phyloP scores from a whole-genome alignment of 202 grass and related monocot species.

The Saccharum hybrid region DNA sequence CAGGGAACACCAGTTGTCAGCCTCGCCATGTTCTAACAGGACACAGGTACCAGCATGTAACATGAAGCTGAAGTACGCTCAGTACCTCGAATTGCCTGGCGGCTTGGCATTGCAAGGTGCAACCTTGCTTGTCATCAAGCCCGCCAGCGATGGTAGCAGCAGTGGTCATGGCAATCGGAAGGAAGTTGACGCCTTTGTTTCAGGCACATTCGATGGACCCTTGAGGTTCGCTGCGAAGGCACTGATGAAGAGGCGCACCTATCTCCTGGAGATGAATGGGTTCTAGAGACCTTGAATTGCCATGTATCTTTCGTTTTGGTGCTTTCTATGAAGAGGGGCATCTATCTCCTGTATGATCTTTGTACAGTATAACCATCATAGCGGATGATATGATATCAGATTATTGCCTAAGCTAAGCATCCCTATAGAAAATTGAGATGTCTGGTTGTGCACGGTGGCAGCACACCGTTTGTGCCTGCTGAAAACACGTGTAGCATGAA shows the following conservation, averaged over 20 bases:
- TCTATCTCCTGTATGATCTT: not conserved
- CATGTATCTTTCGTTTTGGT: not conserved
- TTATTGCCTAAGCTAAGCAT: not conserved
- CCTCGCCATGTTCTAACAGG: constrained; percentile 69
- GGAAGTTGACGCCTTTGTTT: constrained; percentile 65
- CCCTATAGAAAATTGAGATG: not conserved
- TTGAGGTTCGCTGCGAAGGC: constrained; percentile 62
- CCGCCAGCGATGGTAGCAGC: constrained; percentile 40
- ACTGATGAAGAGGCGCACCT: constrained; percentile 72
- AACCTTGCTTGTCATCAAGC: constrained; percentile 71
- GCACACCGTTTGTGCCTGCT: not conserved
- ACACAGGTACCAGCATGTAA: constrained; percentile 83
- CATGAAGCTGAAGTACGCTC: constrained; percentile 83
- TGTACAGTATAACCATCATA: not conserved
- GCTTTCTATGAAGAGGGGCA: not conserved
- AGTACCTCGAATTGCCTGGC: constrained; percentile 72
- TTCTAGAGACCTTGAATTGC: constrained; percentile 54
- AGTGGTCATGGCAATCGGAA: constrained; percentile 45
- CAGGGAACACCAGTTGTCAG: constrained; percentile 59
- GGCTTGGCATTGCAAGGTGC: constrained; percentile 71
- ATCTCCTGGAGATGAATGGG: constrained; percentile 88
- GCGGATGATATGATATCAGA: not conserved
- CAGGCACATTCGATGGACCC: constrained; percentile 65
- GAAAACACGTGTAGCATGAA: not conserved
- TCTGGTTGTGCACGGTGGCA: not conserved